These are phyloP conservation scores for Spatholobus suberectus DNA, from an alignment of 306 rosid genomes.

Conservation along the genomic window DNA sequence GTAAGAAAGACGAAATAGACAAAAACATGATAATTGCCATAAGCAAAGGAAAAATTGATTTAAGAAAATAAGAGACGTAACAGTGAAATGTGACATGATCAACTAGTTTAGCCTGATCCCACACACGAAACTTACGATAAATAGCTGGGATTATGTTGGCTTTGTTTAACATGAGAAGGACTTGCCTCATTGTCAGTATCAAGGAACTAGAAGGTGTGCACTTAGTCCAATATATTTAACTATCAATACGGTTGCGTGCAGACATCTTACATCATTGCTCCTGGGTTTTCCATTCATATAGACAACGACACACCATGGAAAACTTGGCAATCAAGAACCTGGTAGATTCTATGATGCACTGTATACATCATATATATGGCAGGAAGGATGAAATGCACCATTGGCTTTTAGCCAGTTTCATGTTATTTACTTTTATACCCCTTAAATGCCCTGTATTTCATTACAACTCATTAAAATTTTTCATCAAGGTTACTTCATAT, in stretches of 20 bases:
- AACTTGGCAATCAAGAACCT: background rate
- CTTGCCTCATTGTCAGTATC: background rate
- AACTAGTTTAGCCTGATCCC: background rate
- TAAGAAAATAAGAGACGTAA: background rate
- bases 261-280: background rate
- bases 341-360: background rate
- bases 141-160: background rate
- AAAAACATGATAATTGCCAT: background rate
- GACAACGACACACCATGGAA: background rate
- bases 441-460: too few species aligned
- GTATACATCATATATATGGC: background rate
- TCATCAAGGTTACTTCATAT: too few species aligned
- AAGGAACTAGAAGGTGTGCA: background rate
- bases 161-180: background rate
- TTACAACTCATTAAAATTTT: too few species aligned
- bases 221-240: background rate
- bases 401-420: background rate
- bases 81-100: background rate
- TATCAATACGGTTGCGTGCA: background rate
- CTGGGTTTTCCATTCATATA: background rate
- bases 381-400: background rate
- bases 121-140: background rate
- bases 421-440: too few species aligned
- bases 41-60: background rate
- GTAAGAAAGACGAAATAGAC: background rate